Conservation (phyloP, 2,329 filamentous ascomycete genomes). For the Trichoderma brevicompactum region DNA sequence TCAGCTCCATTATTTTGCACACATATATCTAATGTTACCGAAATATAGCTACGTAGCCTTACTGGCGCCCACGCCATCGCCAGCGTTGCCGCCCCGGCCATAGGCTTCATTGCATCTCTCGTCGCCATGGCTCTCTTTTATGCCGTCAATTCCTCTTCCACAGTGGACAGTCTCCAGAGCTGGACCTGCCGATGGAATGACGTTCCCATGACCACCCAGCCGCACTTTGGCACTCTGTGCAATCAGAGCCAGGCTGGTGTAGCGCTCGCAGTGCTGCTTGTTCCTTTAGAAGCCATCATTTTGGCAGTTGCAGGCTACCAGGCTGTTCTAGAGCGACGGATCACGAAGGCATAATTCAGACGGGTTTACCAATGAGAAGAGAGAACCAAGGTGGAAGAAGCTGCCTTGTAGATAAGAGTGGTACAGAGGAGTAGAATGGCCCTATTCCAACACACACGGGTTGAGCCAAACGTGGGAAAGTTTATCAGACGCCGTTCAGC, state of each 20-base stretch:
- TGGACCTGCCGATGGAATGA: conserved; percentile 66
- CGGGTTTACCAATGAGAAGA: conserved; percentile 35
- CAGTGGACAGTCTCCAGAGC: conserved; percentile 60
- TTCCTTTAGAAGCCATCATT: conserved; percentile 59
- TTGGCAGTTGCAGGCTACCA: conserved; percentile 53
- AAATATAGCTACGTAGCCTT: conserved; percentile 34
- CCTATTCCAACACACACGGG: background rate
- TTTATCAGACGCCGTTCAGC: background rate
- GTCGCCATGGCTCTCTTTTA: conserved; percentile 63
- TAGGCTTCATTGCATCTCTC: conserved; percentile 48
- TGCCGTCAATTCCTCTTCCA: conserved; percentile 56
- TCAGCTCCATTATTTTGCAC: background rate
- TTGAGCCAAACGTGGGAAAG: background rate
- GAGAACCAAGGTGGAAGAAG: conserved; percentile 32
- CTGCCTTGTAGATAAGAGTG: background rate
- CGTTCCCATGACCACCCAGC: conserved; percentile 56
- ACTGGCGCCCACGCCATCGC: conserved; percentile 32
- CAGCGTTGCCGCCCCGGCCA: conserved; percentile 37
- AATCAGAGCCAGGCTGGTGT: conserved; percentile 59
- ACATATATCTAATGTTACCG: background rate
- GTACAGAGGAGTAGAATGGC: background rate
- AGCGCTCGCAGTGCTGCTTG: conserved; percentile 59
- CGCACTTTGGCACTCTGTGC: conserved; percentile 62
- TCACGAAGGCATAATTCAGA: conserved; percentile 31
- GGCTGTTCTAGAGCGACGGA: conserved; percentile 50